Conservation (phyloP, 441 rosid species). For the Erysimum pusillum region DNA sequence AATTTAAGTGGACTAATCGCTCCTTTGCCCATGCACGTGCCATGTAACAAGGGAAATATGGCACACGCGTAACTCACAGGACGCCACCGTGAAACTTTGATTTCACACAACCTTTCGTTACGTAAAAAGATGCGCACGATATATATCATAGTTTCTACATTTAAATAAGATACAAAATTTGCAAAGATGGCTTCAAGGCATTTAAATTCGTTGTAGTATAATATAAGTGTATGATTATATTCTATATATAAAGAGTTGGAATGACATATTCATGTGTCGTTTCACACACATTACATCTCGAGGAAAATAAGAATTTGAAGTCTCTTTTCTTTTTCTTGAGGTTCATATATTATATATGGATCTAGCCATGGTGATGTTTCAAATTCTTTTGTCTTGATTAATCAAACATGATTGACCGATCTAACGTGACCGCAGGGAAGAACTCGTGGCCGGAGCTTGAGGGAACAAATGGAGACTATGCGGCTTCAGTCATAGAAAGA, state of each 20-base stretch:
- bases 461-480: conserved; percentile 53
- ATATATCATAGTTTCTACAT: not conserved
- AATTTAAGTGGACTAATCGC: not conserved
- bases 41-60: not conserved
- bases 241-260: too few relatives aligned
- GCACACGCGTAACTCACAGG: not conserved
- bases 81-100: not conserved
- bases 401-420: not conserved
- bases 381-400: not conserved
- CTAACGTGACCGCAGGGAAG: conserved; percentile 34
- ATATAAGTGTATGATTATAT: too few relatives aligned
- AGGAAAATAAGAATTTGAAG: not conserved
- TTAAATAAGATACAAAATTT: not conserved
- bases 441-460: conserved; percentile 63
- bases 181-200: too few relatives aligned
- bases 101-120: not conserved
- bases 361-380: not conserved
- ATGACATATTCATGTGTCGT: too few relatives aligned
- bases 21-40: conserved; percentile 2
- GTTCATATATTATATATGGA: not conserved
- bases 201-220: too few relatives aligned
- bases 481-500: conserved; percentile 53
- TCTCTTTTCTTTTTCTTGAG: too few relatives aligned
- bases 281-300: not conserved
- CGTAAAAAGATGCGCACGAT: not conserved